phyloP scores from a whole-genome alignment of 2,329 filamentous ascomycete genomes.

The Penicillium brevicompactum region DNA sequence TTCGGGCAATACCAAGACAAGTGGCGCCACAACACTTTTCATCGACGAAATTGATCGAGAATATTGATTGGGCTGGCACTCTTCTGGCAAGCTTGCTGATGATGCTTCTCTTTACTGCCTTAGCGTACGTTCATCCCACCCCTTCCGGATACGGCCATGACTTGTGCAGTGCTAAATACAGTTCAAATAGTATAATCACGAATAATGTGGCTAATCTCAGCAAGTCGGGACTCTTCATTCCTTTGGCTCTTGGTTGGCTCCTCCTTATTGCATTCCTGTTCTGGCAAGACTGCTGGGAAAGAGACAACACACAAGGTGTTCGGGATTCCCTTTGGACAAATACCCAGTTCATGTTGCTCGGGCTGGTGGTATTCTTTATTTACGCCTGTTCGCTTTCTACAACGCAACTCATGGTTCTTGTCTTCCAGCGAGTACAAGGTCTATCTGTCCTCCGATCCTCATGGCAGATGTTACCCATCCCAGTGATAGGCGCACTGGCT shows the following conservation, averaged over 20 bases:
- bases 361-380: conserved; percentile 5
- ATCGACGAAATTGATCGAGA: not conserved
- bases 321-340: conserved; percentile 9
- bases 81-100: conserved; percentile 8
- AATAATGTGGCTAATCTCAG: conserved; percentile 5
- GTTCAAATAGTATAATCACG: conserved; percentile 1
- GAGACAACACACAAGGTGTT: not conserved
- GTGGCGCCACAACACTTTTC: not conserved
- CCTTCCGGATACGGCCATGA: too few relatives aligned
- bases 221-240: conserved; percentile 3
- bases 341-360: not conserved
- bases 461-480: conserved; percentile 2
- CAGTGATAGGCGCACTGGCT: not conserved
- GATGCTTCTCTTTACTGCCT: conserved; percentile 12
- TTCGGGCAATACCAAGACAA: conserved; percentile 9
- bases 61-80: conserved; percentile 19
- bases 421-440: conserved; percentile 5
- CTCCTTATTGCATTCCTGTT: conserved; percentile 4
- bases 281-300: conserved; percentile 11
- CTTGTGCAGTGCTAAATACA: not conserved
- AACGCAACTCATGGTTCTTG: conserved; percentile 3
- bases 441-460: conserved; percentile 3
- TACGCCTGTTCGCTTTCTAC: conserved; percentile 2
- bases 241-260: conserved; percentile 7
- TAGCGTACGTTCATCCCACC: conserved; percentile 13